A percentile compares a stretch with the other conserved stretches of the same genome.
Evolutionary conservation across 2,329 filamentous ascomycete species (phyloP).

Genomic region (Fusarium humuli): DNA sequence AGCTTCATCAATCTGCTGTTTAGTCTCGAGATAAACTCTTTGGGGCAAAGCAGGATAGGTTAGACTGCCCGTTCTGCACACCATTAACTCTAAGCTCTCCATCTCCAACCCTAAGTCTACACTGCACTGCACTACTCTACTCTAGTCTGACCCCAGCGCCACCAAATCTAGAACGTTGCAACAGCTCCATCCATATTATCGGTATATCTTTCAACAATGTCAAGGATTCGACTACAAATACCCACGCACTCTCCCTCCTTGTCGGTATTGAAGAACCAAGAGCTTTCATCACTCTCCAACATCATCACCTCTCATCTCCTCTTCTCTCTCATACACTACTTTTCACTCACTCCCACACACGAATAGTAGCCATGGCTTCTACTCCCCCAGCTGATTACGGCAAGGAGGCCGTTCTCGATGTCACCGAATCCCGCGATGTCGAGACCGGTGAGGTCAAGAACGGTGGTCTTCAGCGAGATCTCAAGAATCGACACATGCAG

Average conservation of each 20-base stretch:
- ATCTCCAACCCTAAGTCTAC: constrained; percentile 17
- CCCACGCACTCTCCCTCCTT: constrained; percentile 8
- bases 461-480: constrained; percentile 61
- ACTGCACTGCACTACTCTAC: background rate
- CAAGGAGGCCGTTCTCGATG: constrained; percentile 39
- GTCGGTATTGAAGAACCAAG: constrained; percentile 30
- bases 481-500: constrained; percentile 89
- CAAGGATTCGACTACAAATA: constrained; percentile 37
- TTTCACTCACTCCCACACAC: background rate
- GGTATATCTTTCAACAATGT: constrained; percentile 11
- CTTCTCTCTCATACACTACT: constrained; percentile 7
- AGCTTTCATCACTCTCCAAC: constrained; percentile 36
- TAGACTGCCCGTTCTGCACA: constrained; percentile 39
- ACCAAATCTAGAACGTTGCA: constrained; percentile 38
- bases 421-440: constrained; percentile 31
- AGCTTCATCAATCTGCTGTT: background rate
- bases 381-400: constrained; percentile 34
- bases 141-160: constrained; percentile 16
- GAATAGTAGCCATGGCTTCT: constrained; percentile 32
- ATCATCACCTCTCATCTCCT: background rate
- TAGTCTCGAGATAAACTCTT: constrained; percentile 34
- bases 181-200: constrained; percentile 14
- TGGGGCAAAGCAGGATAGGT: constrained; percentile 20
- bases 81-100: constrained; percentile 23
- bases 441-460: constrained; percentile 37